Conservation (phyloP, 1,139 yeast genomes). For the Nakaseomyces bracarensis region DNA sequence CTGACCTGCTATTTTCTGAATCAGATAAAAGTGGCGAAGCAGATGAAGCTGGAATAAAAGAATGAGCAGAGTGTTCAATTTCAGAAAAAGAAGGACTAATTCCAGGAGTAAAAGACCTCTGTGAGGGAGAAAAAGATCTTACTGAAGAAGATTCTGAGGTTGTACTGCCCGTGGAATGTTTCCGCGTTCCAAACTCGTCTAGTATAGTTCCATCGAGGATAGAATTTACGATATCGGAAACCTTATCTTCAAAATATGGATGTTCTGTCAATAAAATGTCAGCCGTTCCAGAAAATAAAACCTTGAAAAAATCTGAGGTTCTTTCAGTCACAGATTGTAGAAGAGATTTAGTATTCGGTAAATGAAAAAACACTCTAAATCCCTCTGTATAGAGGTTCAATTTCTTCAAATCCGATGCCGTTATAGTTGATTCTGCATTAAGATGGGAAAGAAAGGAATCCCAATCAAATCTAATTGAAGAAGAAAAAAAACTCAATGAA, state of each 20-base stretch:
- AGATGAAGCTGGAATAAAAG: background rate
- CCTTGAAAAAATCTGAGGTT: constrained; percentile 22
- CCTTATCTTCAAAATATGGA: constrained; percentile 21
- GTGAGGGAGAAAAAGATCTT: constrained; percentile 9
- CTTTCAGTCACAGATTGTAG: constrained; percentile 17
- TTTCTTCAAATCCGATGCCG: constrained; percentile 15
- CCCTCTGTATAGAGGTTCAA: constrained; percentile 27
- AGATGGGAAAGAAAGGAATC: constrained; percentile 17
- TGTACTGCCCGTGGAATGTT: constrained; percentile 10
- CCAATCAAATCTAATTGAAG: constrained; percentile 24
- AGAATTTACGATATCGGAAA: constrained; percentile 20
- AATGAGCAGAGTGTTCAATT: constrained; percentile 2
- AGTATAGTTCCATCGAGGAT: constrained; percentile 21
- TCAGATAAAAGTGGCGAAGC: constrained; percentile 9
- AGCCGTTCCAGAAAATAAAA: constrained; percentile 21
- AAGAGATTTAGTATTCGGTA: constrained; percentile 18
- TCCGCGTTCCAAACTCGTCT: constrained; percentile 17
- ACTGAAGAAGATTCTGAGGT: constrained; percentile 10
- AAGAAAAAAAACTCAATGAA: constrained; percentile 25
- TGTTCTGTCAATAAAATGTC: constrained; percentile 22
- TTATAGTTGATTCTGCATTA: constrained; percentile 14
- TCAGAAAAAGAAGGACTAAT: constrained; percentile 4
- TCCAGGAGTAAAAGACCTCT: constrained; percentile 9
- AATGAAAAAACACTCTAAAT: constrained; percentile 23
- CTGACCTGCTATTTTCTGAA: constrained; percentile 12